These are phyloP conservation scores for Rugonectria rugulosa DNA, from an alignment of 2,329 filamentous ascomycete genomes.

Conservation along the genomic window DNA sequence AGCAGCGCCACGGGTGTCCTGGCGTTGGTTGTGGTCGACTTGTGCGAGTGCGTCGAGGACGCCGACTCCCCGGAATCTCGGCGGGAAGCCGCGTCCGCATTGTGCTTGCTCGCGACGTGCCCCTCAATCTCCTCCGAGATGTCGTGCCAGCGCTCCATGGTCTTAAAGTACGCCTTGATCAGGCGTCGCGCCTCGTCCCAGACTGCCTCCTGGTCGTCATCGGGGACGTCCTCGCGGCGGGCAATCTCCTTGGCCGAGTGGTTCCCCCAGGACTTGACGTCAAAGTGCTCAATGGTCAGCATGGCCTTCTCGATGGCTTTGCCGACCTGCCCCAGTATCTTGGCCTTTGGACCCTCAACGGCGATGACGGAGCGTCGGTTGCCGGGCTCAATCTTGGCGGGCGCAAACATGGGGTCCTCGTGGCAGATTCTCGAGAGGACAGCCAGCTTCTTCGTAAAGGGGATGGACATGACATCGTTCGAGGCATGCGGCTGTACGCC, in stretches of 20 bases:
- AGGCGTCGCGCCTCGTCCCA: conserved; percentile 25
- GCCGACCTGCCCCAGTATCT: conserved; percentile 64
- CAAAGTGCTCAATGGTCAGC: conserved; percentile 48
- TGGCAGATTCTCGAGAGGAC: conserved; percentile 79
- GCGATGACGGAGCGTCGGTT: conserved; percentile 82
- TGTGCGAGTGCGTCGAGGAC: neutral
- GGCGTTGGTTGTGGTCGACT: conserved; percentile 19
- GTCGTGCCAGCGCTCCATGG: conserved; percentile 77
- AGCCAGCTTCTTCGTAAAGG: conserved; percentile 77
- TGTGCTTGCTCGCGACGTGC: conserved; percentile 51
- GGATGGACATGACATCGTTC: conserved; percentile 78
- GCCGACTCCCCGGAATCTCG: neutral
- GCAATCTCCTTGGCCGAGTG: conserved; percentile 33
- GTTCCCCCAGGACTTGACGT: conserved; percentile 55
- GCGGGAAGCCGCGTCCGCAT: neutral
- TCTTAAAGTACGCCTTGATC: conserved; percentile 69
- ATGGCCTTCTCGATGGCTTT: conserved; percentile 72
- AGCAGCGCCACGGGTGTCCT: conserved; percentile 76
- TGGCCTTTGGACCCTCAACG: conserved; percentile 75
- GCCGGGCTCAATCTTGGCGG: conserved; percentile 44
- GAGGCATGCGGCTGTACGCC: conserved; percentile 37
- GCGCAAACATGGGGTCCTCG: conserved; percentile 58
- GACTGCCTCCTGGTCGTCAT: conserved; percentile 41
- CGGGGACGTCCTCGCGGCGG: conserved; percentile 18
- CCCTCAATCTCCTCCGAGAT: conserved; percentile 74